Evolutionary conservation across 192 early-diverging fungal genomes (phyloP), one percentile per base, ranked within the genome.

Genomic region (Phlyctochytrium arcticum): DNA sequence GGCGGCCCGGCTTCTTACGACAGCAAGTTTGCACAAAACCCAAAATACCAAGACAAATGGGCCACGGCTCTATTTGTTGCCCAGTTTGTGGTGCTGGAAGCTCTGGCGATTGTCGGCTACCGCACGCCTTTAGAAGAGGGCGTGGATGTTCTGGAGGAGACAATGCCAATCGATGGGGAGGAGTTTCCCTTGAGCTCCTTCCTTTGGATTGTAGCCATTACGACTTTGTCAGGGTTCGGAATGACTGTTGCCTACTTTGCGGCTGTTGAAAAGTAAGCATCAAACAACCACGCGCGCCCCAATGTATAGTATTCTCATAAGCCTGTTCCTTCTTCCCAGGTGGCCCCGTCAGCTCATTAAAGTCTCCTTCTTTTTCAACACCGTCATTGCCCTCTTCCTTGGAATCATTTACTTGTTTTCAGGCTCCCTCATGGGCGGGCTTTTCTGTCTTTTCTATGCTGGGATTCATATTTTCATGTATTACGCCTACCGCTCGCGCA

Each of bases 261-360:
- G 31, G 50, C 65, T 24, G 64, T 80, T 68, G 35, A 74, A 19
- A 59, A 48, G 64, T 77, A 29, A 8, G 34, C n/a, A 17, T 0
- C n/a, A n/a, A n/a, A n/a, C 9, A 9, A 3, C 15, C 9, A 54
- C 53, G 17, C 21, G 33, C 30, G 50, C 30, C 48, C 19, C 34
- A 5, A 49, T 21, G 15, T 48, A 1, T 4, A 32, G 15, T 8
- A 10, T 48, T 15, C 21, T 53, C 30, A 15, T n/a, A 15, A n/a
- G 6, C 32, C 21, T 17, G 17, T 48, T 33, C 21, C 29, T 24
- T 54, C 24, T n/a, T 15, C 29, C 37, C 32, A 69, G 72, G 34
- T 82, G 75, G 60, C 39, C 80, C 17, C 73, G 72, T 23, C 70
- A 73, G 15, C 34, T 83, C 17, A 83, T 83, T 67, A 68, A 66